A percentile compares a stretch with the other conserved stretches of the same genome.
Conservation (phyloP, 129 eudicot genomes). For the Oenanthe sinensis region DNA sequence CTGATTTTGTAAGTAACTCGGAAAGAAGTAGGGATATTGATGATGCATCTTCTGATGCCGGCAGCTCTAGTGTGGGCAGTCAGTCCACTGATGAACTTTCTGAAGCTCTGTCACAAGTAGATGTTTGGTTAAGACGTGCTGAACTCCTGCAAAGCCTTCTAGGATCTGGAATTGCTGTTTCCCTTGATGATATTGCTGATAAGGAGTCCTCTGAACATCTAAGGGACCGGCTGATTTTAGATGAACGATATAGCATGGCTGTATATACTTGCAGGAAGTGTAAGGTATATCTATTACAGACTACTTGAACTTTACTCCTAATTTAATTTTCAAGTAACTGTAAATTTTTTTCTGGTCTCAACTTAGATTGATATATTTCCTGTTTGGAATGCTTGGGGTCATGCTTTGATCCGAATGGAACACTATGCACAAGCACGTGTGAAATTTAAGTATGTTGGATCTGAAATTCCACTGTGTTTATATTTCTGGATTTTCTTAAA, state of each 20-base stretch:
- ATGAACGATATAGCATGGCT: slow-evolving; percentile 96
- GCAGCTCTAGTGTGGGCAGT: slow-evolving; percentile 87
- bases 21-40: slow-evolving; percentile 71
- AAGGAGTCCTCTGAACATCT: slow-evolving; percentile 76
- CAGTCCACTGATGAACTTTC: slow-evolving; percentile 78
- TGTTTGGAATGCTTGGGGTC: slow-evolving; percentile 99
- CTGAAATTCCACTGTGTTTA: background rate
- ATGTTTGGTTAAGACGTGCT: slow-evolving; percentile 85
- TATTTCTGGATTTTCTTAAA: background rate
- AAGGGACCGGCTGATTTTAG: slow-evolving; percentile 75
- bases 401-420: slow-evolving; percentile 94
- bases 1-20: slow-evolving; percentile 53
- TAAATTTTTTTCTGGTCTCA: slow-evolving; percentile 2
- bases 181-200: slow-evolving; percentile 96
- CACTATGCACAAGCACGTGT: slow-evolving; percentile 98
- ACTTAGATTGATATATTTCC: slow-evolving; percentile 88
- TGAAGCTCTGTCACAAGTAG: slow-evolving; percentile 70
- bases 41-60: slow-evolving; percentile 87
- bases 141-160: slow-evolving; percentile 93
- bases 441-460: slow-evolving; percentile 70
- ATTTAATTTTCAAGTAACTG: slow-evolving; percentile 8
- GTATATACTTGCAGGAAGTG: slow-evolving; percentile 95
- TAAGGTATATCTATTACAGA: slow-evolving; percentile 40
- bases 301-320: background rate
- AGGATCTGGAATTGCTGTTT: slow-evolving; percentile 96